phyloP scores from a whole-genome alignment of 2,329 filamentous ascomycete species.

The Apiospora kogelbergensis region DNA sequence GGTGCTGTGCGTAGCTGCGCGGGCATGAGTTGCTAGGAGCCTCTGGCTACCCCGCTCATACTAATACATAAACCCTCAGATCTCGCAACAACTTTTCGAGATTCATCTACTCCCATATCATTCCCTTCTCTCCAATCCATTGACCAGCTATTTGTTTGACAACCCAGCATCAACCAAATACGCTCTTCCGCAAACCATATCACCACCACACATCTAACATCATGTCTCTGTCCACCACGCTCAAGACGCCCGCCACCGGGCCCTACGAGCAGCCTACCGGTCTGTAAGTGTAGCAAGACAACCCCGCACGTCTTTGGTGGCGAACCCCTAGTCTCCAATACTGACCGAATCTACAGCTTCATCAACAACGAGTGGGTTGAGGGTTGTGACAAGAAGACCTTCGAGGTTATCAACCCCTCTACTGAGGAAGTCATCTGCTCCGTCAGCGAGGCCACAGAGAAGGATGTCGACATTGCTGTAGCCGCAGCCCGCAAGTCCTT shows the following conservation, averaged over 20 bases:
- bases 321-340: not conserved
- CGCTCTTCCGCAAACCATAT: not conserved
- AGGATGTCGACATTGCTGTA: conserved; percentile 81
- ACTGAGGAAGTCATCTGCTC: conserved; percentile 83
- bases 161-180: not conserved
- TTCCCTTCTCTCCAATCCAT: not conserved
- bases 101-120: not conserved
- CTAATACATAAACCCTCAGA: conserved; percentile 3
- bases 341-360: conserved; percentile 53
- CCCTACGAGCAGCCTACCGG: conserved; percentile 59
- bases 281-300: conserved; percentile 47
- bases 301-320: not conserved
- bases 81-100: not conserved
- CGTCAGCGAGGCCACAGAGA: conserved; percentile 83
- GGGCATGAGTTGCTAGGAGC: not conserved
- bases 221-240: conserved; percentile 55
- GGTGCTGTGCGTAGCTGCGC: not conserved
- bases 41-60: not conserved
- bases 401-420: conserved; percentile 87
- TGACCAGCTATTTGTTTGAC: conserved; percentile 4
- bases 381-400: conserved; percentile 81
- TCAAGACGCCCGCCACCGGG: conserved; percentile 68
- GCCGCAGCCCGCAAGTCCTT: conserved; percentile 84
- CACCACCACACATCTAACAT: conserved; percentile 18
- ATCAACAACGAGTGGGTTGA: conserved; percentile 93